Evolutionary conservation across 1,139 yeast species (phyloP).

Genomic region (Meyerozyma athensensis): DNA sequence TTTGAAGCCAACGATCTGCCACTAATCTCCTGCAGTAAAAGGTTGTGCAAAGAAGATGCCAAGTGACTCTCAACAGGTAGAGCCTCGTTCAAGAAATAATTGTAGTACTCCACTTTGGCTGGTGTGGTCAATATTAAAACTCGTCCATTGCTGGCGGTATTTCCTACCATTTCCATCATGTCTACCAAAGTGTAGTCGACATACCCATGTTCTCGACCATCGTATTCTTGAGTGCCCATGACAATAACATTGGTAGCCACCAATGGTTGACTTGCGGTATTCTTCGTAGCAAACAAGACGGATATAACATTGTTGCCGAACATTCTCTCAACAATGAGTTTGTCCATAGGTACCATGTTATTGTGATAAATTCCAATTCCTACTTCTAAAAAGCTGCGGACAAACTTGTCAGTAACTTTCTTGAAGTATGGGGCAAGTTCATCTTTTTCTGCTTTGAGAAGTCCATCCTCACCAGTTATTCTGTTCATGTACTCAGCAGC

Average conservation of each 20-base stretch:
- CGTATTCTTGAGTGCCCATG: slow-evolving; percentile 68
- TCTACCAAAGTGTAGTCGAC: slow-evolving; percentile 66
- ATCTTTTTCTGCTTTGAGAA: slow-evolving; percentile 24
- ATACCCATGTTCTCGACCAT: slow-evolving; percentile 68
- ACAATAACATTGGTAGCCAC: slow-evolving; percentile 52
- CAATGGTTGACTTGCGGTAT: slow-evolving; percentile 50
- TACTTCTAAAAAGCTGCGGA: slow-evolving; percentile 40
- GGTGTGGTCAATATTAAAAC: slow-evolving; percentile 57
- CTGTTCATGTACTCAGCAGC: slow-evolving; percentile 40
- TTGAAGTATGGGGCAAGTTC: slow-evolving; percentile 40
- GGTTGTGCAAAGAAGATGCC: slow-evolving; percentile 55
- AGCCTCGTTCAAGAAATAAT: slow-evolving; percentile 66
- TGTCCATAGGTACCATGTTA: slow-evolving; percentile 57
- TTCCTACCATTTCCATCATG: slow-evolving; percentile 71
- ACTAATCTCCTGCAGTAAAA: slow-evolving; percentile 66
- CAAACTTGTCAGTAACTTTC: slow-evolving; percentile 42
- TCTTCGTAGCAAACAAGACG: slow-evolving; percentile 55
- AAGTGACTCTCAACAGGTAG: slow-evolving; percentile 82
- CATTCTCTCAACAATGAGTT: slow-evolving; percentile 48
- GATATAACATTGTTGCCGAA: slow-evolving; percentile 46
- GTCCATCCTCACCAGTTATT: slow-evolving; percentile 25
- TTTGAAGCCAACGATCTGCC: slow-evolving; percentile 59
- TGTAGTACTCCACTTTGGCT: slow-evolving; percentile 58
- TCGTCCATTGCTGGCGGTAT: slow-evolving; percentile 31
- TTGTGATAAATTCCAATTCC: slow-evolving; percentile 69